Conservation (phyloP, 2,329 filamentous ascomycete genomes). For the Diaporthe citrichinensis region DNA sequence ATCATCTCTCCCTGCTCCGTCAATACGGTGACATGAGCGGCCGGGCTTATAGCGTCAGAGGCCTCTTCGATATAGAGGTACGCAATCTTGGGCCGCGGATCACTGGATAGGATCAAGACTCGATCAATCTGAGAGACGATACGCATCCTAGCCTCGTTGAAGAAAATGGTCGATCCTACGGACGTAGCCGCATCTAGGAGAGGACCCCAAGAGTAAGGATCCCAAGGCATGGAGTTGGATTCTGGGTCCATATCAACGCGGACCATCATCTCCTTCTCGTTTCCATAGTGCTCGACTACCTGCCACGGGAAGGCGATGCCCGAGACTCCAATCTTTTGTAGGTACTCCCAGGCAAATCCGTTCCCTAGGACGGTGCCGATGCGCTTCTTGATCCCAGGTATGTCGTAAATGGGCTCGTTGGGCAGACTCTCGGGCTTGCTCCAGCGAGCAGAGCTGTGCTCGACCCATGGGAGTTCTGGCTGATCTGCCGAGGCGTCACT, state of each 20-base stretch:
- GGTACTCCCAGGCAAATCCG: not conserved
- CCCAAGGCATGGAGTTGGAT: not conserved
- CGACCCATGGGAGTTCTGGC: not conserved
- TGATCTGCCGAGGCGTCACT: not conserved
- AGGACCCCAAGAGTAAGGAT: not conserved
- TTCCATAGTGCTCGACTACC: not conserved
- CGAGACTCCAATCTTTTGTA: slow-evolving; percentile 1
- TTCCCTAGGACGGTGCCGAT: not conserved
- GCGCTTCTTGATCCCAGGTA: not conserved
- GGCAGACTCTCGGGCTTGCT: not conserved
- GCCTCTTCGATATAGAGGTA: not conserved
- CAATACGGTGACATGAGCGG: not conserved
- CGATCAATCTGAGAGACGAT: not conserved
- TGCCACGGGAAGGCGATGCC: slow-evolving; percentile 2
- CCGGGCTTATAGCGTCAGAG: not conserved
- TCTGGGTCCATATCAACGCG: not conserved
- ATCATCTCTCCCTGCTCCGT: not conserved
- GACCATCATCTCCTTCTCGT: not conserved
- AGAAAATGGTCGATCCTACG: not conserved
- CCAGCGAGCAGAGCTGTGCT: not conserved
- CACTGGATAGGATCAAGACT: not conserved
- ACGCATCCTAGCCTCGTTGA: not conserved
- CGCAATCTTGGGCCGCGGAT: not conserved
- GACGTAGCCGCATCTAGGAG: slow-evolving; percentile 1
- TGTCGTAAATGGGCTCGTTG: not conserved